A percentile compares a stretch with the other conserved stretches of the same genome.
phyloP scores from a whole-genome alignment of 306 rosid species.

The Crotalaria pallida region DNA sequence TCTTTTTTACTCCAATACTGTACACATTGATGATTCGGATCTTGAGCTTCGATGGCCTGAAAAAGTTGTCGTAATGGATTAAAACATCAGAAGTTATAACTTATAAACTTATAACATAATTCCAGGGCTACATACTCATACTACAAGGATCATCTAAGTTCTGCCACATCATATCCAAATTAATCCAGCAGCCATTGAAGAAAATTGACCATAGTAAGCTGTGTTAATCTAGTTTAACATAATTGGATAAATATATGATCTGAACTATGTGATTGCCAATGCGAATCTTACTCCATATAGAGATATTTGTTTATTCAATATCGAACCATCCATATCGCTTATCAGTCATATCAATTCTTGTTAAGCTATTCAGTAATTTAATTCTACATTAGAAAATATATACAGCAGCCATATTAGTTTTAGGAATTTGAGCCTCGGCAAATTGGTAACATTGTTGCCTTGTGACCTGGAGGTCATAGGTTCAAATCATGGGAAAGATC shows the following conservation, averaged over 20 bases:
- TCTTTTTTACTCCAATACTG: slow-evolving; percentile 68
- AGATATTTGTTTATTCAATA: too few relatives aligned
- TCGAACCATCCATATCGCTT: too few relatives aligned
- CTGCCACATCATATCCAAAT: not conserved
- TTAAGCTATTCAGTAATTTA: too few relatives aligned
- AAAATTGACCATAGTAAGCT: not conserved
- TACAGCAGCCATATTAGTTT: not conserved
- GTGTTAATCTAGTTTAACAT: not conserved
- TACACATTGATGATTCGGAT: slow-evolving; percentile 53
- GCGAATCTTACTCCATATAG: too few relatives aligned
- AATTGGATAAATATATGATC: not conserved
- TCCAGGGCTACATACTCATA: not conserved
- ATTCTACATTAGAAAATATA: not conserved
- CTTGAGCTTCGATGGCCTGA: slow-evolving; percentile 77
- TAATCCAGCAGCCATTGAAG: not conserved
- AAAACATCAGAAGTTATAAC: slow-evolving; percentile 12
- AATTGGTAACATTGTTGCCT: too few relatives aligned
- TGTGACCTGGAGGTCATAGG: too few relatives aligned
- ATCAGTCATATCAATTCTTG: too few relatives aligned
- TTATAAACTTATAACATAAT: too few relatives aligned
- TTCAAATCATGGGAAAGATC: too few relatives aligned
- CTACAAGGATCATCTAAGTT: not conserved
- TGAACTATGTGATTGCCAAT: not conserved
- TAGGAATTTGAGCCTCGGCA: too few relatives aligned
- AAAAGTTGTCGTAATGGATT: slow-evolving; percentile 11